Percentiles rank a stretch among this genome's conserved stretches.
phyloP scores from a whole-genome alignment of 805 yeast genomes.

The Kodamaea sagamina region DNA sequence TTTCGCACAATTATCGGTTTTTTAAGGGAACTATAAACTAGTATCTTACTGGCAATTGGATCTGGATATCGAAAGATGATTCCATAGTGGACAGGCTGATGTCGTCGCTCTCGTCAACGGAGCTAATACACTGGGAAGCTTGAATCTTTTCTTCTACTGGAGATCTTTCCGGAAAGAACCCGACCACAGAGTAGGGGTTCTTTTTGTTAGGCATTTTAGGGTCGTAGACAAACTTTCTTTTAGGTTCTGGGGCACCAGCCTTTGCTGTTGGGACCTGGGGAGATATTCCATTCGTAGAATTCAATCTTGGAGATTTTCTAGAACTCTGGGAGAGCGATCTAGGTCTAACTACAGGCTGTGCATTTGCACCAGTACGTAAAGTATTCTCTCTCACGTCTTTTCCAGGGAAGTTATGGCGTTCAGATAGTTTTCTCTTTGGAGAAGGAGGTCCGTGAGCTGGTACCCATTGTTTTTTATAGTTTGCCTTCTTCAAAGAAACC shows the following conservation, averaged over 20 bases:
- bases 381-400: not conserved
- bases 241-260: not conserved
- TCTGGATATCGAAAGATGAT: conserved; percentile 31
- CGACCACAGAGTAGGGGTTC: conserved; percentile 20
- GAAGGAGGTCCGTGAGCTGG: too few species aligned
- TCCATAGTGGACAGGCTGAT: conserved; percentile 19
- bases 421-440: too few species aligned
- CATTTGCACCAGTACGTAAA: not conserved
- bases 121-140: not conserved
- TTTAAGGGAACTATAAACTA: not conserved
- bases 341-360: not conserved
- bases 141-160: not conserved
- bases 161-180: conserved; percentile 17
- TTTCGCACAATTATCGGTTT: not conserved
- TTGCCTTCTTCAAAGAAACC: not conserved
- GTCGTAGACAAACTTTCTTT: conserved; percentile 6
- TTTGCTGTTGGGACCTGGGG: not conserved
- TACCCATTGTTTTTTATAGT: not conserved
- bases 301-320: not conserved
- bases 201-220: conserved; percentile 6
- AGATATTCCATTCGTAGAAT: too few species aligned
- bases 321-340: not conserved
- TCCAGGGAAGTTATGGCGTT: not conserved
- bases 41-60: conserved; percentile 22
- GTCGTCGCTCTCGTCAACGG: conserved; percentile 12